Evolutionary conservation across 1,284 basidiomycete genomes (phyloP), one percentile per base, ranked within the genome.

Genomic region (Irpex sp.): DNA sequence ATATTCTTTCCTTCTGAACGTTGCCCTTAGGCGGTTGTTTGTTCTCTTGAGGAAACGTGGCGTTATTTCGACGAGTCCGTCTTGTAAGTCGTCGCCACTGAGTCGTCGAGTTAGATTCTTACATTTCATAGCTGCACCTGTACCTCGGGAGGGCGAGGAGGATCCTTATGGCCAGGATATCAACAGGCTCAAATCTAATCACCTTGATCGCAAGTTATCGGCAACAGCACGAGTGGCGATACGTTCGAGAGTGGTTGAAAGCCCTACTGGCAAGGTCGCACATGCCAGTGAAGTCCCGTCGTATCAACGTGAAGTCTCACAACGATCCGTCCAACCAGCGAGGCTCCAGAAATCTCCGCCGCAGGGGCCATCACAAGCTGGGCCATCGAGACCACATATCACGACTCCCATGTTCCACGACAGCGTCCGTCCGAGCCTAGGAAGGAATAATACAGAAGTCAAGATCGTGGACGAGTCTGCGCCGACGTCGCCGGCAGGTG

Each of bases 1-100:
- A 75, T 99, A 98, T 75, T 93, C 97, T 0, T 99, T 97, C 81
- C 78, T 99, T 65, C 80, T 99, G 60, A 96, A 98, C 70, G 97
- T 99, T 17, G 97, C 97, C 4, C 82, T 99, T 61, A 86, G 96
- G 67, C 85, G 97, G 70, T 80, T 99, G 61, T 98, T 95, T 76
- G 85, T 94, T 51, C 83, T 98, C 63, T 81, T 98, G 72, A 92
- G 94, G 79, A 93, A 94, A 77, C 89, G 95, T 68, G 95, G 96
- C 35, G 91, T 95, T 19, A 92, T 98, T 31, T 89, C 93, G 46
- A 78, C 90, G 55, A 88, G 88, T 13, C 88, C 90, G 65, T 21
- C 49, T 26, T 83, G 90, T 90, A 76, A 73, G 88, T 78, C 9
- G 1, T 9, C 56, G 61, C 53, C 9, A 35, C 43, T 36, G 31